Conservation (phyloP, 2,329 filamentous ascomycete genomes). For the Trichoderma sp. region DNA sequence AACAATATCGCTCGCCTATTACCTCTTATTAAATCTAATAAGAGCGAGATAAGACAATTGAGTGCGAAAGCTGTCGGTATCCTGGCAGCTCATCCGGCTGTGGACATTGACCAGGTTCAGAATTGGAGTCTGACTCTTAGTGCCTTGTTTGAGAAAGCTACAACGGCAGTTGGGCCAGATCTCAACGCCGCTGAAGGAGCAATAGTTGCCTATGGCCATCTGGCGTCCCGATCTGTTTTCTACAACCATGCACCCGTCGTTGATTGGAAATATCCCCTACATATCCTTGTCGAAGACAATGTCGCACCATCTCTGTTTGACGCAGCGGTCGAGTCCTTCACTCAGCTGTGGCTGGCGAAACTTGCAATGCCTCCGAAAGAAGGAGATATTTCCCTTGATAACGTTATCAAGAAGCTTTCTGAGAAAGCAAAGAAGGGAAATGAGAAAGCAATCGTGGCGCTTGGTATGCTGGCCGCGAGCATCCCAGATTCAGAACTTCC, state of each 20-base stretch:
- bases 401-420: conserved; percentile 65
- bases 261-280: conserved; percentile 38
- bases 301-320: conserved; percentile 47
- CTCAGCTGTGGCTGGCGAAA: conserved; percentile 53
- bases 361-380: conserved; percentile 43
- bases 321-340: conserved; percentile 49
- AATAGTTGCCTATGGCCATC: conserved; percentile 50
- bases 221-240: conserved; percentile 51
- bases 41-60: conserved; percentile 66
- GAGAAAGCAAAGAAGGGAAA: conserved; percentile 76
- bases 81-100: conserved; percentile 67
- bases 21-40: conserved; percentile 70
- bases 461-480: conserved; percentile 73
- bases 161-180: conserved; percentile 49
- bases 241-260: conserved; percentile 44
- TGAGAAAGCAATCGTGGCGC: conserved; percentile 77
- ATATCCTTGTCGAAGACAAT: conserved; percentile 40
- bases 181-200: conserved; percentile 53
- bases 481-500: conserved; percentile 36
- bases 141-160: conserved; percentile 49
- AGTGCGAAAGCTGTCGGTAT: conserved; percentile 77
- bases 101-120: conserved; percentile 41
- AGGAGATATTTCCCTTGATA: conserved; percentile 40
- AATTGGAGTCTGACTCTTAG: conserved; percentile 41
- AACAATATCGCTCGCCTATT: conserved; percentile 57